These are phyloP conservation scores for Nicotiana sylvestris DNA, from an alignment of 257 asterid genomes.

Conservation along the genomic window DNA sequence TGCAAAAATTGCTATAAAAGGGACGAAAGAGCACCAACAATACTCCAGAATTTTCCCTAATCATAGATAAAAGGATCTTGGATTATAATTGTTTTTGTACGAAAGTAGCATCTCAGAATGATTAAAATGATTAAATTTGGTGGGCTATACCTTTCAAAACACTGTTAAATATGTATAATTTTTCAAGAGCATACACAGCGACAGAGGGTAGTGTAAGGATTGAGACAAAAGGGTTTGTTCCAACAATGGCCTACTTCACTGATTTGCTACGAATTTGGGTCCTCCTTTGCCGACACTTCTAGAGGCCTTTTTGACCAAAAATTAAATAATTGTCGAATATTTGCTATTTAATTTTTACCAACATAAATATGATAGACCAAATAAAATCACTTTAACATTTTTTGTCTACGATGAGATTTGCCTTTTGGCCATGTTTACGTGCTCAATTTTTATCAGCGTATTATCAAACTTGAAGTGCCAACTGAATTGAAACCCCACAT, in stretches of 20 bases:
- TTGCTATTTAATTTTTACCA: no score
- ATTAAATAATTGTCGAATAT: no score
- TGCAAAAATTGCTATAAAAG: no score
- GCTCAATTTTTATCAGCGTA: not conserved
- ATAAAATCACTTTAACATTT: no score
- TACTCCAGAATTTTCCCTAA: not conserved
- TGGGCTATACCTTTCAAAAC: slow-evolving; percentile 38
- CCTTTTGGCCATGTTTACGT: not conserved
- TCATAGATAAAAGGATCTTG: not conserved
- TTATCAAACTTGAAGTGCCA: not conserved
- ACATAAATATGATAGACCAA: no score
- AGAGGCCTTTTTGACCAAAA: not conserved
- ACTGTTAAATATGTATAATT: not conserved
- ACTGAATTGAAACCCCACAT: not conserved
- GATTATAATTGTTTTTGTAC: not conserved
- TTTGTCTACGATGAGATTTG: no score
- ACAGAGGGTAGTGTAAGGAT: slow-evolving; percentile 14
- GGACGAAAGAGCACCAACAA: no score
- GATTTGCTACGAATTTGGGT: not conserved
- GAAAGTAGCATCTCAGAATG: not conserved
- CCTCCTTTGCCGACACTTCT: slow-evolving; percentile 25
- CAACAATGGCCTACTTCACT: slow-evolving; percentile 16
- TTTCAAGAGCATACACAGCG: slow-evolving; percentile 23
- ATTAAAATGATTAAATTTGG: slow-evolving; percentile 38
- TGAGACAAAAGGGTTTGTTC: slow-evolving; percentile 32